phyloP scores from a whole-genome alignment of 306 rosid species.

The Cicer bijugum region DNA sequence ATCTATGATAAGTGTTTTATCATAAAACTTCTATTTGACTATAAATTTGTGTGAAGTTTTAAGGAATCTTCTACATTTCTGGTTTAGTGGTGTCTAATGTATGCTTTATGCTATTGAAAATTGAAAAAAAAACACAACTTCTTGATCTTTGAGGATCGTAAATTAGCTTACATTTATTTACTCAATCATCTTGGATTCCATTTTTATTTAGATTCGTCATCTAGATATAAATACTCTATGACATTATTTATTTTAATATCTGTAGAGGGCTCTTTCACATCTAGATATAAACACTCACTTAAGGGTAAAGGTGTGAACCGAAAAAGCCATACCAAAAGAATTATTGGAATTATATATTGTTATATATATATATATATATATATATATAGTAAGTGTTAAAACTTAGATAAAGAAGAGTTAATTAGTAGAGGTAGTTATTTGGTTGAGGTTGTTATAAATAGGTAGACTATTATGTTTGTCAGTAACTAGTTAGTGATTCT shows the following conservation, averaged over 20 bases:
- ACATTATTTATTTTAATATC: conserved; percentile 33
- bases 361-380: too few relatives aligned
- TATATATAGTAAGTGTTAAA: not conserved
- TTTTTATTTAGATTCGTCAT: conserved; percentile 3
- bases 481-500: too few relatives aligned
- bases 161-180: conserved; percentile 76
- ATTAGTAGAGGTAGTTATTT: not conserved
- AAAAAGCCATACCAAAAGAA: too few relatives aligned
- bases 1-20: not conserved
- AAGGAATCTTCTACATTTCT: conserved; percentile 20
- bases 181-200: conserved; percentile 13
- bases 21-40: conserved; percentile 50
- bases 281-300: conserved; percentile 59
- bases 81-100: conserved; percentile 39
- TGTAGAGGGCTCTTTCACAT: conserved; percentile 84
- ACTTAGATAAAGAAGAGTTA: too few relatives aligned
- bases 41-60: conserved; percentile 9
- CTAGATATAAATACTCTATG: conserved; percentile 3
- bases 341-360: too few relatives aligned
- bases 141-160: conserved; percentile 93
- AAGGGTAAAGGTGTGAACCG: too few relatives aligned
- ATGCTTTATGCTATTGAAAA: conserved; percentile 54
- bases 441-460: too few relatives aligned
- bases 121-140: conserved; percentile 86
- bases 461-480: too few relatives aligned